These are phyloP conservation scores for Crataegus laevigata DNA, from an alignment of 306 rosid genomes.

Conservation along the genomic window DNA sequence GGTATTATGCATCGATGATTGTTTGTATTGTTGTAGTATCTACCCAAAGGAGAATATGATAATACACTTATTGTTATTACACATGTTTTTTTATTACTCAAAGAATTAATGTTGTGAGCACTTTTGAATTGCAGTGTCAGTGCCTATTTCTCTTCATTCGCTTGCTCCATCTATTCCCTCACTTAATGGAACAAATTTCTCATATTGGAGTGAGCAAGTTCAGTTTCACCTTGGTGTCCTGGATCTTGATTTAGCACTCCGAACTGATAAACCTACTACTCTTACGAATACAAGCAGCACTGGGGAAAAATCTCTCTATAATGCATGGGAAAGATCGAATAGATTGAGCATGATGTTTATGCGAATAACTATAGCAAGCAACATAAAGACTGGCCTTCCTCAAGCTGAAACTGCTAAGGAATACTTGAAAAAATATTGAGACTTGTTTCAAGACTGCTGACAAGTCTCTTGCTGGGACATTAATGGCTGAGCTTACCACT, in stretches of 20 bases:
- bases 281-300: background rate
- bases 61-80: too few relatives aligned
- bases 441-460: too few relatives aligned
- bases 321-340: background rate
- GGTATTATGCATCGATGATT: too few relatives aligned
- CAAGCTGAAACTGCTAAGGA: background rate
- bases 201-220: background rate
- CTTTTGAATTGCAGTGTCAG: background rate
- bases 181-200: background rate
- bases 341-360: constrained; percentile 7
- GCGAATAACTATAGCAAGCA: background rate
- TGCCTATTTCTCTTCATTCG: background rate
- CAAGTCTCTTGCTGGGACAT: too few relatives aligned
- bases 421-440: background rate
- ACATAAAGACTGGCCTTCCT: background rate
- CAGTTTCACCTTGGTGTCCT: constrained; percentile 1
- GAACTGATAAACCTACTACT: too few relatives aligned
- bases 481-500: background rate
- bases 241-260: constrained; percentile 7
- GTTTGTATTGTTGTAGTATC: background rate
- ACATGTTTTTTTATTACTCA: background rate
- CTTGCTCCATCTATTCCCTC: background rate
- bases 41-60: too few relatives aligned
- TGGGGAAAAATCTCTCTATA: background rate
- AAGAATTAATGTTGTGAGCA: background rate